Evolutionary conservation across 345 rosid species (phyloP).

Genomic region (Eucalyptus coolabah): DNA sequence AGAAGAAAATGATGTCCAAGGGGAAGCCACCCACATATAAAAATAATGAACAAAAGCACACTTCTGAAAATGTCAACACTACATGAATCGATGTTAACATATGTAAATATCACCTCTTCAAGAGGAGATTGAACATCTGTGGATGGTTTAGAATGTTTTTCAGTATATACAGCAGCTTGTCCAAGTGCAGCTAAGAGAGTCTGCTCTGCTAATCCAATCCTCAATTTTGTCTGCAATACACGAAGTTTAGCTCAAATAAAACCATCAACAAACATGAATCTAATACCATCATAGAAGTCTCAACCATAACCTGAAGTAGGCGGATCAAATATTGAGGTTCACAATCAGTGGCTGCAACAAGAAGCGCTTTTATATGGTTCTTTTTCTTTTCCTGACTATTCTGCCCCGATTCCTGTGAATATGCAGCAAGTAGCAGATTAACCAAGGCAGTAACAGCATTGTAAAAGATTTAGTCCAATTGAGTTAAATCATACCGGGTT

Average conservation of each 20-base stretch:
- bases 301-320: conserved; percentile 69
- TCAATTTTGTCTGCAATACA: conserved; percentile 52
- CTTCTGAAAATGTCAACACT: not conserved
- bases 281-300: not conserved
- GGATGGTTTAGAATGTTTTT: conserved; percentile 63
- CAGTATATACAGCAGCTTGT: conserved; percentile 77
- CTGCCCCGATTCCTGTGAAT: conserved; percentile 76
- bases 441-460: not conserved
- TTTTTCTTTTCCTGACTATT: conserved; percentile 93
- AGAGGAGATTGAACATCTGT: conserved; percentile 55
- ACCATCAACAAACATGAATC: not conserved
- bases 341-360: conserved; percentile 92
- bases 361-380: conserved; percentile 83
- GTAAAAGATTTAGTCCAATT: not conserved
- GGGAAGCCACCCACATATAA: not conserved
- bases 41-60: not conserved
- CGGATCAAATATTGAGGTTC: conserved; percentile 92
- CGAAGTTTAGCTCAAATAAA: not conserved
- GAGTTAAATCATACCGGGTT: not conserved
- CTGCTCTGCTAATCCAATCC: conserved; percentile 73
- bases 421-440: not conserved
- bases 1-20: not conserved
- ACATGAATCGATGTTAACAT: not conserved
- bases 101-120: conserved; percentile 50
- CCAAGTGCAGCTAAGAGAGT: conserved; percentile 91